Evolutionary conservation across 768 basidiomycete species (phyloP), one percentile per base, ranked within the genome.

Genomic region (Lactarius indigo): DNA sequence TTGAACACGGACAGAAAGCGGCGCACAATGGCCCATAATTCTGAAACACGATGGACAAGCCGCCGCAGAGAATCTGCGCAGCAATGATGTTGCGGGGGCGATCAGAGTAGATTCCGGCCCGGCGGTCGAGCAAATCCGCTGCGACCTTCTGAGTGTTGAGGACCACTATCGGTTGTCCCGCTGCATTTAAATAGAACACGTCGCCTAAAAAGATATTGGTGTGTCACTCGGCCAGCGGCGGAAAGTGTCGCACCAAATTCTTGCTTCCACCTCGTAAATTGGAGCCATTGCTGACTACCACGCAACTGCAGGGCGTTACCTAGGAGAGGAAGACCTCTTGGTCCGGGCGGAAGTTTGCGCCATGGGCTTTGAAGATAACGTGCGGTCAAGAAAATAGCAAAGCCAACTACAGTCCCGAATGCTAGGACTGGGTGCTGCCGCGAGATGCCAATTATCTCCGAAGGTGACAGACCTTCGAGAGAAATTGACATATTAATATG

Each of bases 121-220:
- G 61, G 20, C 69, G 69, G 39, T 74, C 74, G 3, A 73, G 67
- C 23, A 75, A 55, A 37, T 75, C 74, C 6, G 59, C 57, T 13
- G 72, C 68, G 6, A 58, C 73, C 44, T 75, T 68, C 28, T 69
- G 69, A 35, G 68, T 41, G 56, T 73, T 75, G 52, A 75, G 64
- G 5, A 75, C 59, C 23, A 75, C 55, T 5, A 70, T 66, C 15
- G 71, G 66, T 18, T 71, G 65, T 17, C 71, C 71, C 18, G 50
- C 61, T 13, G 68, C 66, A 61, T 30, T 72, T 10, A 72, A 54
- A 47, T 61, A 72, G 58, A 71, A 50, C 37, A 71, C 26, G 57
- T 65, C 64, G 39, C 70, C 70, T 71, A 18, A 18, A 18, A 13
- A 3, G 15, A 35, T 35, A 31, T 69, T 28, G 63, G 66, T 33